Evolutionary conservation across 2,329 filamentous ascomycete species (phyloP).

Genomic region (Cladosporium sp.): DNA sequence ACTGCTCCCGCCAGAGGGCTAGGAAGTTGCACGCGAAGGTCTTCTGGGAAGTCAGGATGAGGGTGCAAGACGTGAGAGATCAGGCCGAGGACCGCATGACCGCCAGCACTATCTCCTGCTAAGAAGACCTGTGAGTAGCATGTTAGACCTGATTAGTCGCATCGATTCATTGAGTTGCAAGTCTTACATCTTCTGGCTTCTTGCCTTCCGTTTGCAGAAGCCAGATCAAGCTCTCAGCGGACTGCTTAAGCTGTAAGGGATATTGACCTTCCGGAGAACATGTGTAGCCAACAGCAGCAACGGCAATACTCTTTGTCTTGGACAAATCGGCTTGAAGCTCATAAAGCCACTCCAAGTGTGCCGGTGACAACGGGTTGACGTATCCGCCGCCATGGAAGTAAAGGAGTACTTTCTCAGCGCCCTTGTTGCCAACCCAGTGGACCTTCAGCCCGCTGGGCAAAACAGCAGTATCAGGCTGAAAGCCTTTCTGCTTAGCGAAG

Average conservation of each 20-base stretch:
- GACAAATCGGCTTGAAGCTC: constrained; percentile 40
- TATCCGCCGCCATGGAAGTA: constrained; percentile 55
- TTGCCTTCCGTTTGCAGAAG: constrained; percentile 36
- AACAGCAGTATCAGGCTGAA: constrained; percentile 36
- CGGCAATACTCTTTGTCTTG: constrained; percentile 35
- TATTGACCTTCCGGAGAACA: constrained; percentile 47
- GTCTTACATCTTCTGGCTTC: constrained; percentile 30
- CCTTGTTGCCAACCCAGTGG: constrained; percentile 43
- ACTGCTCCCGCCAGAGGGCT: constrained; percentile 46
- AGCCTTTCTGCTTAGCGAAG: constrained; percentile 31
- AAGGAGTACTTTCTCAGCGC: constrained; percentile 38
- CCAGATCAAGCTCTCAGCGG: constrained; percentile 38
- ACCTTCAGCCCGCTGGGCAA: constrained; percentile 42
- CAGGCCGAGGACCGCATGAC: constrained; percentile 43
- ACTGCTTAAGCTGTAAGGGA: constrained; percentile 46
- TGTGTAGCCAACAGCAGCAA: constrained; percentile 55
- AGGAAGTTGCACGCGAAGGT: constrained; percentile 33
- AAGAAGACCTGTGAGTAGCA: constrained; percentile 38
- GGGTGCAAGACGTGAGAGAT: constrained; percentile 53
- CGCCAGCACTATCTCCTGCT: constrained; percentile 51
- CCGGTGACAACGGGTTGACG: constrained; percentile 42
- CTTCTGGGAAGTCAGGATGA: constrained; percentile 45
- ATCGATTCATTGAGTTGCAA: too few species aligned
- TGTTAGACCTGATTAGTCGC: constrained; percentile 1
- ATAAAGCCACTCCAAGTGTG: constrained; percentile 47